Base-by-base conservation (phyloP, 1,284 basidiomycete genomes). In the Pterulicium gracile region DNA sequence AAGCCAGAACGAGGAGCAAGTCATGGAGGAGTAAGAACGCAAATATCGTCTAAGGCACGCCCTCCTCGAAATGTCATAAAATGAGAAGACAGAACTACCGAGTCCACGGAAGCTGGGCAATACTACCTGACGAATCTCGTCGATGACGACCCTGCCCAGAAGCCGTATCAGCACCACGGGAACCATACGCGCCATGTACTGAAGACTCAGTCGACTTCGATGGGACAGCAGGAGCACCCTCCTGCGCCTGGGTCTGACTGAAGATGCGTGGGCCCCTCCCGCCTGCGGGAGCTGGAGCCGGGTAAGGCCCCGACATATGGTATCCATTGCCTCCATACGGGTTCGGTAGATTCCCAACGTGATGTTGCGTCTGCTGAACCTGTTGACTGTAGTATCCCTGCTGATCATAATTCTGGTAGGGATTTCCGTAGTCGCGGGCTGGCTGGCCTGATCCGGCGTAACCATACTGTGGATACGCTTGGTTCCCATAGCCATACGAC, bases 401-500 rank as follows among this genome's bases (percentile, higher is more conserved):
- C 15, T 39, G 36, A 7, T 17, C 15, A 39, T 39, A 39, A 5
- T 18, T 17, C 19, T 39, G 36, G 19, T 39, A 17, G 7, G n/a
- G n/a, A n/a, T 32, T 10, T 39, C 36, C 36, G 5, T 7, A 39
- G 7, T 18, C 36, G 15, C 7, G n/a, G 15, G 36, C 36, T 7
- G 5, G n/a, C n/a, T n/a, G n/a, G n/a, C n/a, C 36, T 7, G n/a
- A 39, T 39, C 36, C 36, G n/a, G 36, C n/a, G 19, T 39, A 17
- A 39, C 19, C 36, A 39, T 39, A 39, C 15, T 18, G n/a, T 7
- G 36, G 19, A 18, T 17, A 7, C 4, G 36, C 7, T 7, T 5
- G 36, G n/a, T 39, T 13, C 7, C 36, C 36, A 39, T 39, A 39
- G n/a, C 36, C 36, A 17, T 39, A 39, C n/a, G 36, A 39, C 4